phyloP scores from a whole-genome alignment of 2,329 filamentous ascomycete genomes.

The Rachicladosporium sp. region DNA sequence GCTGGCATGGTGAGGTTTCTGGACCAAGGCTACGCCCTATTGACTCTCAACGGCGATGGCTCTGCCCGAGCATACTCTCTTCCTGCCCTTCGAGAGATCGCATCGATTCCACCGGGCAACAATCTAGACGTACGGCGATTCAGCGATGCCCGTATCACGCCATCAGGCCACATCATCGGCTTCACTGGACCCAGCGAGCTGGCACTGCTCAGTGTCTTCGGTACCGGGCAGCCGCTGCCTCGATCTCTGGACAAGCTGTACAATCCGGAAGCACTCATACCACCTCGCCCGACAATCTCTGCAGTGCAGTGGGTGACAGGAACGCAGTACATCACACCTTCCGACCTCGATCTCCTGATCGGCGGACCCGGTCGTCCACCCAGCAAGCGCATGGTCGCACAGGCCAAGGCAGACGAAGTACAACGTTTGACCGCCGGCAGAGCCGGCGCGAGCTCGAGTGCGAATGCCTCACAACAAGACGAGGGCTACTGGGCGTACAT shows the following conservation, averaged over 20 bases:
- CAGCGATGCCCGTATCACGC: slow-evolving; percentile 56
- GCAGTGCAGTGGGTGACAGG: slow-evolving; percentile 95
- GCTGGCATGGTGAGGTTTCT: slow-evolving; percentile 66
- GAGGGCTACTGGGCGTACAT: slow-evolving; percentile 66
- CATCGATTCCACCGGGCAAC: slow-evolving; percentile 47
- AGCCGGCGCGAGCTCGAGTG: slow-evolving; percentile 20
- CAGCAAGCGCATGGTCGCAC: slow-evolving; percentile 76
- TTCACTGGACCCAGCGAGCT: slow-evolving; percentile 86
- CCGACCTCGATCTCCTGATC: slow-evolving; percentile 82
- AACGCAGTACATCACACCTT: slow-evolving; percentile 76
- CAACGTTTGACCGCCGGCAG: slow-evolving; percentile 31
- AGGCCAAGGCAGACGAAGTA: slow-evolving; percentile 62
- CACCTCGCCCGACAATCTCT: slow-evolving; percentile 80
- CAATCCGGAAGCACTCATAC: slow-evolving; percentile 62
- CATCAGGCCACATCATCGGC: slow-evolving; percentile 69
- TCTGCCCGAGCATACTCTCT: slow-evolving; percentile 70
- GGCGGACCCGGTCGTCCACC: slow-evolving; percentile 79
- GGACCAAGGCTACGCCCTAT: slow-evolving; percentile 59
- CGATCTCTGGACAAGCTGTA: slow-evolving; percentile 45
- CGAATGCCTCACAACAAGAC: slow-evolving; percentile 30
- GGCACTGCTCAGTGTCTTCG: slow-evolving; percentile 74
- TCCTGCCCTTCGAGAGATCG: slow-evolving; percentile 79
- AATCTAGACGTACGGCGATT: slow-evolving; percentile 65
- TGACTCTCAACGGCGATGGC: slow-evolving; percentile 76
- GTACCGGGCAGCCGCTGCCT: slow-evolving; percentile 49